These are phyloP conservation scores for Luvunga scandens DNA, from an alignment of 345 rosid species.

Conservation along the genomic window DNA sequence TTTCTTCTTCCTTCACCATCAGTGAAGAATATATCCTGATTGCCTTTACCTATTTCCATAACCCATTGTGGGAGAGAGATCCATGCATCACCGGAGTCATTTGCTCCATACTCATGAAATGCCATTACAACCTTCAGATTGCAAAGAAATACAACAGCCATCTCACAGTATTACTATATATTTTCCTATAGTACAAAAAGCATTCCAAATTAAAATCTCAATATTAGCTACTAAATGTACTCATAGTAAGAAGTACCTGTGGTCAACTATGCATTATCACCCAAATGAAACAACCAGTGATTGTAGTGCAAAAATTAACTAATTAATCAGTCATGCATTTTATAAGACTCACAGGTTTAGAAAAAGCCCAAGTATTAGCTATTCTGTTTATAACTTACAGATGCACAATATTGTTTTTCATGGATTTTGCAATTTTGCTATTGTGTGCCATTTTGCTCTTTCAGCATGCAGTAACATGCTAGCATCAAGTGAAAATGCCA, in stretches of 20 bases:
- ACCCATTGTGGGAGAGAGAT: constrained; percentile 93
- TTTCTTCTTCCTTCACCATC: constrained; percentile 87
- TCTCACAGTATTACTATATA: constrained; percentile 6
- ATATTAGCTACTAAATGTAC: not conserved
- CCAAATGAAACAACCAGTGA: too few relatives aligned
- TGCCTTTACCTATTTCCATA: constrained; percentile 83
- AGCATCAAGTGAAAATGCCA: not conserved
- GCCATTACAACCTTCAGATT: constrained; percentile 86
- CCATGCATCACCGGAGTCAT: constrained; percentile 44
- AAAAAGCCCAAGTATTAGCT: not conserved
- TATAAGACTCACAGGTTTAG: not conserved
- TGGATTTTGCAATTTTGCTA: not conserved
- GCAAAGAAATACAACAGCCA: constrained; percentile 19
- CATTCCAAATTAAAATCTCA: not conserved
- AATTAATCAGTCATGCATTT: not conserved
- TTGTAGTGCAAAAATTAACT: not conserved
- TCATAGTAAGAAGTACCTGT: not conserved
- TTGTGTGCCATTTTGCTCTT: not conserved
- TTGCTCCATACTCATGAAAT: constrained; percentile 84
- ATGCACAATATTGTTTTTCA: not conserved
- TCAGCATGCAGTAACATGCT: not conserved
- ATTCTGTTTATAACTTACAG: not conserved
- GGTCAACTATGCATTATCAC: not conserved
- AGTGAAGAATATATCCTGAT: constrained; percentile 84
- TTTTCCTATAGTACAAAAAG: not conserved